Evolutionary conservation across 2,329 filamentous ascomycete species (phyloP), one percentile per base, ranked within the genome.

Genomic region (Cytospora piceae): DNA sequence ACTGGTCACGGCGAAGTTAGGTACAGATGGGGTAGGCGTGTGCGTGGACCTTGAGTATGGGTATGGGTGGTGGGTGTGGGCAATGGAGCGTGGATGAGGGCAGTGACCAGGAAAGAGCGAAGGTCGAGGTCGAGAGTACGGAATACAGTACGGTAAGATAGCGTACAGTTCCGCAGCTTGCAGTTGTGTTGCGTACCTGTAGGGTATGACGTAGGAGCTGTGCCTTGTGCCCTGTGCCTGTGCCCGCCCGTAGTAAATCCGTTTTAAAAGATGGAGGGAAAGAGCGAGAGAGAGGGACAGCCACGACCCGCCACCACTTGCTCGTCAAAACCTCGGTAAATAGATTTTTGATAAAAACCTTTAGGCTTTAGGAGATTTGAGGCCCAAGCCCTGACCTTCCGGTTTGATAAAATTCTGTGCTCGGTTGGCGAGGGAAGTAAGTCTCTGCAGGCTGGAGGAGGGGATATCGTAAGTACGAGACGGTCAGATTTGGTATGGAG

Each of bases 161-260:
- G 46, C n/a, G 46, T 49, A 49, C n/a, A 14, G 46, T 42, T n/a
- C 39, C 17, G 39, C 39, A n/a, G 39, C 6, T 17, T n/a, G 4
- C 15, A 42, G 39, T 42, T 42, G 39, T 42, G 39, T 42, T 42
- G 39, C 15, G 39, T 42, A n/a, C 39, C 39, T 20, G 39, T 49
- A 49, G 46, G 22, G 46, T 49, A 49, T 49, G 46, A 49, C 46
- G 46, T 49, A 49, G 22, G 46, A 49, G 46, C 46, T 49, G 46
- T 49, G 46, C 46, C 46, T 34, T 37, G 34, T 37, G 34, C 34
- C 34, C 42, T 49, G 46, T 22, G 46, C 42, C n/a, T 49, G 42
- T 49, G n/a, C 22, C 46, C 34, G 34, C 34, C 34, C 34, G 34
- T 37, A 37, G 34, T 37, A 37, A 37, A 37, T 15, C 34, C 34